Base-by-base conservation (phyloP, 352 stramenopile genomes). In the Phytophthora pseudosyringae region DNA sequence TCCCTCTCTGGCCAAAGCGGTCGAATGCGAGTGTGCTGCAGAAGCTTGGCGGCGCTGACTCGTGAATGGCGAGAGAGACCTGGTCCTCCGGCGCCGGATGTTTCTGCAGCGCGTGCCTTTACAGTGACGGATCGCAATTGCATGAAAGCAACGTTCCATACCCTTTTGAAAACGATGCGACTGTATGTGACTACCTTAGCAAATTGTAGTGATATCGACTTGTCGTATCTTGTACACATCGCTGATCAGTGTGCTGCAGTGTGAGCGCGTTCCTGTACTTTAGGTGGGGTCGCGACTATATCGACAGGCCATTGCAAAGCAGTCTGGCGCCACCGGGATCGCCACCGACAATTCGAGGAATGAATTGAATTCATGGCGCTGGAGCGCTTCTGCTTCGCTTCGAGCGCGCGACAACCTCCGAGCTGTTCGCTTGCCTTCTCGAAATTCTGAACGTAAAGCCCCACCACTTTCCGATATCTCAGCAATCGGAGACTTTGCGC, bases 21-120 rank as follows among this genome's bases (percentile, higher is more conserved):
- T 54, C 25, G 26, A 59, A 55, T 59, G 62, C 29, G 46, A 69
- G 52, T 66, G 52, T 62, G 53, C 31, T 36, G 59, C 32, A 61
- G 25, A 69, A 52, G 59, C 52, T 51, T 47, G 58, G 29, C n/a
- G 18, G 48, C 51, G 40, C 65, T 66, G 59, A 69, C 47, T 69
- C 46, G 26, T 31, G 47, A 57, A 16, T 46, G 56, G 43, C n/a
- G n/a, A n/a, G n/a, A 60, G 39, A 66, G 39, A 66, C 41, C 55
- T 69, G 61, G 61, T 58, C 53, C 53, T 40, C 40, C 12, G 21
- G 12, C 28, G 41, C 51, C 61, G 64, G 35, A 44, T 59, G 61
- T 46, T 67, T 67, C 59, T 43, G 15, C 25, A 65, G 63, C 32
- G 28, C 1, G 29, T 36, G 48, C 48, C 56, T 68, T 41, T 64